Conservation (phyloP, 768 basidiomycete species). For the Cyclocybe cylindracea region DNA sequence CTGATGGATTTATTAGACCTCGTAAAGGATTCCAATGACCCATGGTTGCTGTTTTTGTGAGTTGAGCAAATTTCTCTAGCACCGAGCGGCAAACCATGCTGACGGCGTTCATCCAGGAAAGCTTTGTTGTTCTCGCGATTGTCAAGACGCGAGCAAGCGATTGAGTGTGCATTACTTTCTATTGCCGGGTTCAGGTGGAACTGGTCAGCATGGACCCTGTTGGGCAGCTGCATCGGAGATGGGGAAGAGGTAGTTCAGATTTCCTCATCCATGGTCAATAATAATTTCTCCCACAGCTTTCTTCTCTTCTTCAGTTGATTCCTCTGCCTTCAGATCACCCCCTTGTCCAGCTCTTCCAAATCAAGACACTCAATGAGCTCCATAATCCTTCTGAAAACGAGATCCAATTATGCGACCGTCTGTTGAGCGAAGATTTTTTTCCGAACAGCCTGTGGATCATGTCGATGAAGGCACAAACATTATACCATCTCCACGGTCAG, state of each 20-base stretch:
- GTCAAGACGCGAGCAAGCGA: constrained; percentile 80
- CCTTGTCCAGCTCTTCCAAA: constrained; percentile 71
- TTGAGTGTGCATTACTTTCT: constrained; percentile 76
- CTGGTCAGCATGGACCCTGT: constrained; percentile 89
- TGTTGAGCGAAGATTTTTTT: constrained; percentile 73
- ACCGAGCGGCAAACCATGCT: constrained; percentile 4
- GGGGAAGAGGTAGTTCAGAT: constrained; percentile 71
- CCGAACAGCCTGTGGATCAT: constrained; percentile 84
- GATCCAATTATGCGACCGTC: constrained; percentile 74
- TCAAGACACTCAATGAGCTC: constrained; percentile 87
- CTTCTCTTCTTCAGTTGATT: constrained; percentile 47
- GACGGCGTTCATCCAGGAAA: constrained; percentile 50
- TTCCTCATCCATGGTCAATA: constrained; percentile 1
- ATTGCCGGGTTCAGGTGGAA: constrained; percentile 86
- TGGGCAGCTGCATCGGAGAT: constrained; percentile 79
- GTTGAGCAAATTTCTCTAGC: constrained; percentile 21
- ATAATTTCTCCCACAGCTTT: constrained; percentile 37
- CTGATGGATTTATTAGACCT: constrained; percentile 59
- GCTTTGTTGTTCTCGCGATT: constrained; percentile 81
- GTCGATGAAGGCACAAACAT: constrained; percentile 80
- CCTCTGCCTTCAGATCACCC: constrained; percentile 49
- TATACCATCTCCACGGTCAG: constrained; percentile 90
- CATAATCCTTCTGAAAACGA: constrained; percentile 89
- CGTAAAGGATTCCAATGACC: constrained; percentile 64
- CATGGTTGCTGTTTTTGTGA: constrained; percentile 85